Evolutionary conservation across 2,329 filamentous ascomycete species (phyloP).

Genomic region (Fusarium globosum): DNA sequence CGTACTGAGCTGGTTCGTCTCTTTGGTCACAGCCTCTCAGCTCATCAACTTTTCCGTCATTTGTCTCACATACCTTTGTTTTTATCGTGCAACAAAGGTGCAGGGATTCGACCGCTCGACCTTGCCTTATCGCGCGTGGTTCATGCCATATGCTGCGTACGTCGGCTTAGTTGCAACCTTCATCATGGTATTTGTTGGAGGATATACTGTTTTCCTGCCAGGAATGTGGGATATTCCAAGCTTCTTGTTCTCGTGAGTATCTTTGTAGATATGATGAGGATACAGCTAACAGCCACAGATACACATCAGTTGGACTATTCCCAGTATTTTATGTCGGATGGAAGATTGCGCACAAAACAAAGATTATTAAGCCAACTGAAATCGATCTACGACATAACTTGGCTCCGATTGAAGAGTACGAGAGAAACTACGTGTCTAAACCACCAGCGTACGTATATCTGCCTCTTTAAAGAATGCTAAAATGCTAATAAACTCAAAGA

Average conservation of each 20-base stretch:
- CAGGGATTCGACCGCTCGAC: conserved; percentile 75
- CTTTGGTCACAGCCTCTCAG: conserved; percentile 75
- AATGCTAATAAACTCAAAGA: not conserved
- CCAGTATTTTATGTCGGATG: conserved; percentile 11
- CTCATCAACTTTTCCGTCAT: conserved; percentile 79
- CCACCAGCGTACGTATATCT: not conserved
- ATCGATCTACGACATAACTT: conserved; percentile 3
- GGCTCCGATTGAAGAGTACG: conserved; percentile 11
- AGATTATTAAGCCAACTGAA: not conserved
- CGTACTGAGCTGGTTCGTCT: conserved; percentile 79
- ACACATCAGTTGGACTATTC: conserved; percentile 11
- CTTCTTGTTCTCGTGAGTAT: conserved; percentile 76
- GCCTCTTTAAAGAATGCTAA: fast-evolving
- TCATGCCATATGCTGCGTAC: conserved; percentile 79
- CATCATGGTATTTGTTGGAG: conserved; percentile 79
- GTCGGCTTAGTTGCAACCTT: conserved; percentile 71
- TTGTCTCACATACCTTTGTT: conserved; percentile 77
- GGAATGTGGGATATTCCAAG: conserved; percentile 73
- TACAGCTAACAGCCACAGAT: not conserved
- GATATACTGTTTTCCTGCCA: conserved; percentile 80
- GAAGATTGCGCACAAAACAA: conserved; percentile 19
- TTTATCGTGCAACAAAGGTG: conserved; percentile 73
- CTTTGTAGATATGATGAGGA: fast-evolving
- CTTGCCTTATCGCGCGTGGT: conserved; percentile 75
- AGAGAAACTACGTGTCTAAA: conserved; percentile 1